Percentiles rank a stretch among this genome's conserved stretches.
Evolutionary conservation across 192 early-diverging fungal species (phyloP).

Genomic region (Dispira simplex): DNA sequence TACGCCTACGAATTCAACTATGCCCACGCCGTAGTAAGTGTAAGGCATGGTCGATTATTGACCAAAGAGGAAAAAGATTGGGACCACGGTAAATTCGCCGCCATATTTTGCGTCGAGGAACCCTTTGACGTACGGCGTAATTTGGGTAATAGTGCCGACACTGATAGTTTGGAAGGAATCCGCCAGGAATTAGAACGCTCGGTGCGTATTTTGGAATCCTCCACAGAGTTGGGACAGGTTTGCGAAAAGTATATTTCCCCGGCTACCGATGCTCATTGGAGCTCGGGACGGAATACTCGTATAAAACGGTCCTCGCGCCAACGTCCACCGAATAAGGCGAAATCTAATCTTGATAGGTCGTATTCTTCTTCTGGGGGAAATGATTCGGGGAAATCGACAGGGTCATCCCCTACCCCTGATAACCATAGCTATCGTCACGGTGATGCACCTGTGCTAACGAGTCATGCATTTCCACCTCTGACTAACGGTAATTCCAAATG

Average conservation of each 20-base stretch:
- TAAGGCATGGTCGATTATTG: constrained; percentile 63
- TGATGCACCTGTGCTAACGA: no score
- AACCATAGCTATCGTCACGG: no score
- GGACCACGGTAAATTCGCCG: constrained; percentile 47
- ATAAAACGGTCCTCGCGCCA: no score
- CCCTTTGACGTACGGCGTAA: constrained; percentile 81
- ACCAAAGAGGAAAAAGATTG: constrained; percentile 76
- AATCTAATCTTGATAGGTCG: no score
- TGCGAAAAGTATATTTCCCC: constrained; percentile 21
- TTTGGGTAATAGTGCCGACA: constrained; percentile 81
- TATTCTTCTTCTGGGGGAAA: no score
- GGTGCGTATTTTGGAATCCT: constrained; percentile 33
- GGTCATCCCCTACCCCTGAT: no score
- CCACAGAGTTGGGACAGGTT: constrained; percentile 23
- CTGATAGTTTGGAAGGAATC: constrained; percentile 56
- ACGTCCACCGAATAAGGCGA: no score
- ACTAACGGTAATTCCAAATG: no score
- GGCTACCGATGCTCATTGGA: no score
- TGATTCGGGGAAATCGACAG: no score
- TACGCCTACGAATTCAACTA: constrained; percentile 80
- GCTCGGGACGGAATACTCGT: no score
- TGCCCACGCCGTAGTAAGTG: constrained; percentile 57
- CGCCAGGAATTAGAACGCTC: constrained; percentile 69
- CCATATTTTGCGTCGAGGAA: constrained; percentile 81
- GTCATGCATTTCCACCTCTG: no score